Conservation (phyloP, 2,329 filamentous ascomycete species). For the Penicillium sp. region DNA sequence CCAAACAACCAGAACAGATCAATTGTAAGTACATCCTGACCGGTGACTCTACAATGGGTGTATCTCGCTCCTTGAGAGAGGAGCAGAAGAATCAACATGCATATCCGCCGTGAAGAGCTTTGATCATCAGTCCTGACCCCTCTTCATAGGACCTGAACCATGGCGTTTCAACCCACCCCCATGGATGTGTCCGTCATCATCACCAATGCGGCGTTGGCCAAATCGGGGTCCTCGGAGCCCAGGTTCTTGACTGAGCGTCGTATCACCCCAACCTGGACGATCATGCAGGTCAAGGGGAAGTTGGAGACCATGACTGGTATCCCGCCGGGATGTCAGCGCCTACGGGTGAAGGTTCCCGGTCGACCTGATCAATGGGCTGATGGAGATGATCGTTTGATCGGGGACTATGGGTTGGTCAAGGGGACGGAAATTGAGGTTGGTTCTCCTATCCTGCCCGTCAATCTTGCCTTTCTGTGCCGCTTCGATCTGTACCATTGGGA, state of each 20-base stretch:
- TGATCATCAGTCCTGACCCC: background rate
- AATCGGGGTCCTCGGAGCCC: conserved; percentile 25
- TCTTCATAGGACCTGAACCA: conserved; percentile 6
- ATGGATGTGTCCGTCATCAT: conserved; percentile 43
- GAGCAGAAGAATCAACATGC: too few relatives aligned
- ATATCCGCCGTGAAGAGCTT: background rate
- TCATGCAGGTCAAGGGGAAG: conserved; percentile 79
- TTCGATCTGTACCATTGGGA: background rate
- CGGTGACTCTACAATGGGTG: too few relatives aligned
- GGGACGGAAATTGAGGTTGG: conserved; percentile 48
- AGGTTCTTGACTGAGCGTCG: conserved; percentile 75
- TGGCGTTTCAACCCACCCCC: conserved; percentile 41
- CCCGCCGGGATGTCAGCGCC: conserved; percentile 74
- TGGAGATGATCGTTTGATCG: conserved; percentile 71
- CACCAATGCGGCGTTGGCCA: conserved; percentile 30
- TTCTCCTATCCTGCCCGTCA: conserved; percentile 1
- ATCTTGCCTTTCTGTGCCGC: background rate
- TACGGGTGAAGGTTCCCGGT: conserved; percentile 69
- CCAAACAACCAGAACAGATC: background rate
- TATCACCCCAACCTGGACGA: conserved; percentile 88
- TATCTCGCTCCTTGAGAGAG: too few relatives aligned
- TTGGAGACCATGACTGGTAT: conserved; percentile 93
- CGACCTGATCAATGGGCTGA: conserved; percentile 61
- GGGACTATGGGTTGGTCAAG: conserved; percentile 46
- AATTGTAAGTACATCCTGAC: conserved; percentile 4